Evolutionary conservation across 352 stramenopile genomes (phyloP).

Genomic region (Blastocystis sp.): DNA sequence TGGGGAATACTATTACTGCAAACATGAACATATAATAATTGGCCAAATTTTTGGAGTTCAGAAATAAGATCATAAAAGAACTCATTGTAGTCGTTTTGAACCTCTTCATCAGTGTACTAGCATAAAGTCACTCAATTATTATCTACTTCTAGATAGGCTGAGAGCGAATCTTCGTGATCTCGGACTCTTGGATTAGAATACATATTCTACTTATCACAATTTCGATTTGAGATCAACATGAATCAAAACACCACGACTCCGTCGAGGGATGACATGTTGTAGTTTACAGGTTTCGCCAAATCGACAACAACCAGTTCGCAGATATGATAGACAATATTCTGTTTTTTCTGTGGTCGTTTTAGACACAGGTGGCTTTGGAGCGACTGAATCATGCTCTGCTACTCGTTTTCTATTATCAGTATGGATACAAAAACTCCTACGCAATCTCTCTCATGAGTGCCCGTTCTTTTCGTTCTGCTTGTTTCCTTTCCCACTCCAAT

Average conservation of each 20-base stretch:
- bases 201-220: slow-evolving; percentile 23
- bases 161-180: neutral
- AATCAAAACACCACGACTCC: slow-evolving; percentile 43
- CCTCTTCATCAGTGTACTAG: slow-evolving; percentile 41
- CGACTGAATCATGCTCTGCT: neutral
- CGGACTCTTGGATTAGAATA: neutral
- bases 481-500: neutral
- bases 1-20: neutral
- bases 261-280: neutral
- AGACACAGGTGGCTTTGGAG: neutral
- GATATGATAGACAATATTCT: slow-evolving; percentile 54
- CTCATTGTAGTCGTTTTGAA: neutral
- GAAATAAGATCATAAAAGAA: slow-evolving; percentile 32
- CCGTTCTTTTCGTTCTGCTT: slow-evolving; percentile 4
- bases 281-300: slow-evolving; percentile 35
- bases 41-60: neutral
- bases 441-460: slow-evolving; percentile 34
- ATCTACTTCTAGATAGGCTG: slow-evolving; percentile 24
- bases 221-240: neutral
- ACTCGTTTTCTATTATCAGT: neutral
- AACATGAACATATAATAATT: neutral
- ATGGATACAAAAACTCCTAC: neutral
- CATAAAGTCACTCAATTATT: neutral
- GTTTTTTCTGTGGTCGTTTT: neutral
- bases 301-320: slow-evolving; percentile 47